These are phyloP conservation scores for Neurospora sublineolata DNA, from an alignment of 495 filamentous ascomycete species.

Conservation along the genomic window DNA sequence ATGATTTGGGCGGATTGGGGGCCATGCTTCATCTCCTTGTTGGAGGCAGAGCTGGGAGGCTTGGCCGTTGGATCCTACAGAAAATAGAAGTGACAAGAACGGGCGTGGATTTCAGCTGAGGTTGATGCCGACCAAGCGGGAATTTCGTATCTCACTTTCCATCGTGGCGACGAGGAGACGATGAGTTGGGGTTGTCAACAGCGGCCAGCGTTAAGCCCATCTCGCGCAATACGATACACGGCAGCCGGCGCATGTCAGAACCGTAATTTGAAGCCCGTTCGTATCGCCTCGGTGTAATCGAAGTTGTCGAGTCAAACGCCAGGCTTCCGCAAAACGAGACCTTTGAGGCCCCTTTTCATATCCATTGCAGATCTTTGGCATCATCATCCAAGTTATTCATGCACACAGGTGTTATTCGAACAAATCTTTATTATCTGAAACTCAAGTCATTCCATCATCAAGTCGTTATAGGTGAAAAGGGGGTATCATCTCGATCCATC, in stretches of 20 bases:
- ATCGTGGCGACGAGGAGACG: not conserved
- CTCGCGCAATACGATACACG: not conserved
- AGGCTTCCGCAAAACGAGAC: not conserved
- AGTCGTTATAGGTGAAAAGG: not conserved
- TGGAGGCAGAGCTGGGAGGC: slow-evolving; percentile 7
- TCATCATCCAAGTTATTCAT: too few species aligned
- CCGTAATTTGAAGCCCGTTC: not conserved
- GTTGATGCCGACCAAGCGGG: not conserved
- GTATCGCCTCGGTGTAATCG: not conserved
- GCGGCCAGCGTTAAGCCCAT: not conserved
- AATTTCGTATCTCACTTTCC: not conserved
- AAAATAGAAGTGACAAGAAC: not conserved
- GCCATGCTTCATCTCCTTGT: slow-evolving; percentile 6
- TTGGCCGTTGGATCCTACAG: not conserved
- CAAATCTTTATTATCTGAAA: not conserved
- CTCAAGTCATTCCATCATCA: not conserved
- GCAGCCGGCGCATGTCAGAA: not conserved
- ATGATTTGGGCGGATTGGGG: slow-evolving; percentile 10
- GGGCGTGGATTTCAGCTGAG: not conserved
- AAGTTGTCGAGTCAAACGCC: not conserved
- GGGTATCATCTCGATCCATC: not conserved
- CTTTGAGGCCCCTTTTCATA: too few species aligned
- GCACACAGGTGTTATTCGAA: not conserved
- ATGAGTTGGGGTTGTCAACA: not conserved
- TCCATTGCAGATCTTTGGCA: too few species aligned